Evolutionary conservation across 140 eudicot species (phyloP).

Genomic region (Eryngium alpinum): DNA sequence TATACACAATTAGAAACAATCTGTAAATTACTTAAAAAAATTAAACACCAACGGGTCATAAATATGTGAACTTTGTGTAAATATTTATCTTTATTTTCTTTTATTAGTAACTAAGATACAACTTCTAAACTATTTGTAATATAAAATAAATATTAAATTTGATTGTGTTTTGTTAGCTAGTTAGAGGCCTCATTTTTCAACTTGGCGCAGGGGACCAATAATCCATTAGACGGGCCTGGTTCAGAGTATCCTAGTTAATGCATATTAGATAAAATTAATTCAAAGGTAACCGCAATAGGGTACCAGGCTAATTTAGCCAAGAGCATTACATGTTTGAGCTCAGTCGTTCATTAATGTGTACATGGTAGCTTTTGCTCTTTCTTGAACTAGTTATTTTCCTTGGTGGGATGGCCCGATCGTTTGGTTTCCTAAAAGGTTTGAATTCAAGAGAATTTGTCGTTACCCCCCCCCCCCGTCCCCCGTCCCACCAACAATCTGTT

Average conservation of each 20-base stretch:
- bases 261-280: not conserved
- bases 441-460: not conserved
- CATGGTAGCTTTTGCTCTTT: not conserved
- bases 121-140: too few species aligned
- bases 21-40: too few species aligned
- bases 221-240: not conserved
- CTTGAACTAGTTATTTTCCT: not conserved
- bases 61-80: too few species aligned
- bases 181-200: too few species aligned
- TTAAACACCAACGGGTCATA: too few species aligned
- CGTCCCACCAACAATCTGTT: not conserved
- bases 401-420: not conserved
- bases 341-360: not conserved
- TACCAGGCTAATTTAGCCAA: not conserved
- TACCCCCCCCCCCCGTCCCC: too few species aligned
- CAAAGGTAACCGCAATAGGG: not conserved
- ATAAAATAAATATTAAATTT: too few species aligned
- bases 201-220: too few species aligned
- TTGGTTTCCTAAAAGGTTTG: not conserved
- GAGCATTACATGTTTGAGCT: not conserved
- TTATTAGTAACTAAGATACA: too few species aligned
- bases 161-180: too few species aligned
- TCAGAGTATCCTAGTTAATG: not conserved
- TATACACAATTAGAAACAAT: too few species aligned
- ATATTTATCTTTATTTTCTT: too few species aligned